These are phyloP conservation scores for Colletotrichum sp. DNA, from an alignment of 2,329 filamentous ascomycete species.

Conservation along the genomic window DNA sequence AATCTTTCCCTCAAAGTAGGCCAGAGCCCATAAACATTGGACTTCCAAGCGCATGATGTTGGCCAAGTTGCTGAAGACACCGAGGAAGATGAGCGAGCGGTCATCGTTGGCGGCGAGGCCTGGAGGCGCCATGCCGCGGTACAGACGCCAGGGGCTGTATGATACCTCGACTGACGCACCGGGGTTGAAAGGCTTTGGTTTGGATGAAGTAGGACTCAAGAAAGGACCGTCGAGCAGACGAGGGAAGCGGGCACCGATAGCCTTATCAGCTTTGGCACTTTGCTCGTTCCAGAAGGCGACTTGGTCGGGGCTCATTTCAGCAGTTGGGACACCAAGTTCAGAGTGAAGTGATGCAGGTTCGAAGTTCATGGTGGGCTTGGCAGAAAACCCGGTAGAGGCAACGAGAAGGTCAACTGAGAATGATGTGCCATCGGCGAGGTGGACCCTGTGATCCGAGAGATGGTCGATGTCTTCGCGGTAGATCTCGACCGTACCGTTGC, in stretches of 20 bases:
- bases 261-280: constrained; percentile 17
- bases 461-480: constrained; percentile 58
- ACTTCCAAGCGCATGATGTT: constrained; percentile 48
- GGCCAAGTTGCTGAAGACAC: constrained; percentile 49
- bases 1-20: constrained; percentile 59
- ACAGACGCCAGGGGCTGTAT: constrained; percentile 29
- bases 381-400: constrained; percentile 26
- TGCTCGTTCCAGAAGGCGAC: constrained; percentile 18
- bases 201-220: constrained; percentile 2
- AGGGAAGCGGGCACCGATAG: constrained; percentile 20
- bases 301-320: constrained; percentile 17
- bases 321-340: constrained; percentile 24
- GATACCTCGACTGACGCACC: constrained; percentile 15
- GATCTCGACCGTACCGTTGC: constrained; percentile 56
- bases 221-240: constrained; percentile 20
- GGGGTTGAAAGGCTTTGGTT: constrained; percentile 18
- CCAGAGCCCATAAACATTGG: constrained; percentile 59
- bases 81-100: constrained; percentile 53
- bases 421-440: constrained; percentile 49
- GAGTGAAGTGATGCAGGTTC: constrained; percentile 19
- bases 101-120: constrained; percentile 35
- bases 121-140: constrained; percentile 29
- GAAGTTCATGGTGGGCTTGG: constrained; percentile 26
- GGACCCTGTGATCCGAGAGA: constrained; percentile 48
- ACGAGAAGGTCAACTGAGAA: constrained; percentile 54